phyloP scores from a whole-genome alignment of 805 yeast genomes.

The Lipomyces oligophaga region DNA sequence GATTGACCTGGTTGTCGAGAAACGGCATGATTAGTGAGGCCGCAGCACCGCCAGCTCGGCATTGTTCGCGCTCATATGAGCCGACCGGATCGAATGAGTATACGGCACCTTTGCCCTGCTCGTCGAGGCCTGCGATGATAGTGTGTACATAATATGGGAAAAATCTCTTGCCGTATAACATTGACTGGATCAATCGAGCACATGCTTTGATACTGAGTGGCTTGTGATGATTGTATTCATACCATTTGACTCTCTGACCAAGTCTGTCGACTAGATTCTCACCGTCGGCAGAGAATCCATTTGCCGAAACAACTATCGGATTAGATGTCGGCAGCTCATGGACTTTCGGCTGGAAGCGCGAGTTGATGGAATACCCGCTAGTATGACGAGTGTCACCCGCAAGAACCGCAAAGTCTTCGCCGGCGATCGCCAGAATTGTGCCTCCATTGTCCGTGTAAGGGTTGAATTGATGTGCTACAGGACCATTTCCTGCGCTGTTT shows the following conservation, averaged over 20 bases:
- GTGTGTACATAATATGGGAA: conserved; percentile 97
- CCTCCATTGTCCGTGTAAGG: conserved; percentile 94
- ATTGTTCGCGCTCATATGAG: conserved; percentile 93
- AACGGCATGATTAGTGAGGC: conserved; percentile 95
- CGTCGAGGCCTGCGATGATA: conserved; percentile 88
- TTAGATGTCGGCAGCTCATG: conserved; percentile 78
- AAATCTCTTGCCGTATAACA: conserved; percentile 86
- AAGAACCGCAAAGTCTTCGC: conserved; percentile 91
- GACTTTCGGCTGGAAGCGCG: conserved; percentile 88
- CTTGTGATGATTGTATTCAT: conserved; percentile 78
- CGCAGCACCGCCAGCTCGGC: conserved; percentile 98
- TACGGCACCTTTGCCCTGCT: conserved; percentile 87
- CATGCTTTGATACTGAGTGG: conserved; percentile 64
- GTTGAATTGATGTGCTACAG: conserved; percentile 88
- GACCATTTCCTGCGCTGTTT: too few species aligned
- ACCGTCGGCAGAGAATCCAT: conserved; percentile 96
- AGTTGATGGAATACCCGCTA: conserved; percentile 86
- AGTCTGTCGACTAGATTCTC: conserved; percentile 76
- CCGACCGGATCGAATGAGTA: conserved; percentile 98
- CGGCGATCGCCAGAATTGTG: conserved; percentile 95
- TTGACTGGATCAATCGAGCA: conserved; percentile 86
- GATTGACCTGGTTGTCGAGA: conserved; percentile 93
- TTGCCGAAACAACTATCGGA: conserved; percentile 73
- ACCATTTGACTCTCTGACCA: conserved; percentile 65
- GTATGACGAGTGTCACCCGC: conserved; percentile 99